Conservation (phyloP, 2,329 filamentous ascomycete genomes). For the Colletotrichum incanum region DNA sequence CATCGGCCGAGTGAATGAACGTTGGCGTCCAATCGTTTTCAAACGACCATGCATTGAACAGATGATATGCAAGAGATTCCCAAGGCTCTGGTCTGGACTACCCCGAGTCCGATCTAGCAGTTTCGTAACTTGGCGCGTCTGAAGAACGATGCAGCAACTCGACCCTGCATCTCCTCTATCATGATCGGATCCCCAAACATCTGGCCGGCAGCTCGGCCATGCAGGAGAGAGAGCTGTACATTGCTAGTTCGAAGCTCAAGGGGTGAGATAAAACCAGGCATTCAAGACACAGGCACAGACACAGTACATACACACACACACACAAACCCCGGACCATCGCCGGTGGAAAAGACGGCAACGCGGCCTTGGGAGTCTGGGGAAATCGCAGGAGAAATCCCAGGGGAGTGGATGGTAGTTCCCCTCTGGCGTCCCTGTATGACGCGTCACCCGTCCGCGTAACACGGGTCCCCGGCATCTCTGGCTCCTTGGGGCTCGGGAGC, state of each 20-base stretch:
- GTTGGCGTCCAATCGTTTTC: background rate
- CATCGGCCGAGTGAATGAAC: conserved; percentile 10
- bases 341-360: background rate
- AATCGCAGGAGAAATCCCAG: conserved; percentile 1
- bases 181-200: background rate
- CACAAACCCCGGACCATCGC: background rate
- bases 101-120: background rate
- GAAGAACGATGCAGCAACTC: background rate
- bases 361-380: background rate
- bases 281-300: background rate
- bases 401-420: background rate
- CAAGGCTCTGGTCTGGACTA: background rate
- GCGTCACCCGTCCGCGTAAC: conserved; percentile 35
- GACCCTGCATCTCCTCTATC: background rate
- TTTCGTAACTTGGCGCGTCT: background rate
- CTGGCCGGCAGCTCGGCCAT: background rate
- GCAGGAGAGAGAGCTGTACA: background rate
- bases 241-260: conserved; percentile 3
- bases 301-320: background rate
- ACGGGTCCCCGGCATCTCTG: conserved; percentile 24
- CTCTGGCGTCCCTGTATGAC: conserved; percentile 14
- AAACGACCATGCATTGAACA: background rate
- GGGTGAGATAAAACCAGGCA: background rate
- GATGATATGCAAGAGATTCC: background rate
- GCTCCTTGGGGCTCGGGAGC: background rate